These are phyloP conservation scores for Talaromyces thailandensis DNA, from an alignment of 495 filamentous ascomycete species.

Conservation along the genomic window DNA sequence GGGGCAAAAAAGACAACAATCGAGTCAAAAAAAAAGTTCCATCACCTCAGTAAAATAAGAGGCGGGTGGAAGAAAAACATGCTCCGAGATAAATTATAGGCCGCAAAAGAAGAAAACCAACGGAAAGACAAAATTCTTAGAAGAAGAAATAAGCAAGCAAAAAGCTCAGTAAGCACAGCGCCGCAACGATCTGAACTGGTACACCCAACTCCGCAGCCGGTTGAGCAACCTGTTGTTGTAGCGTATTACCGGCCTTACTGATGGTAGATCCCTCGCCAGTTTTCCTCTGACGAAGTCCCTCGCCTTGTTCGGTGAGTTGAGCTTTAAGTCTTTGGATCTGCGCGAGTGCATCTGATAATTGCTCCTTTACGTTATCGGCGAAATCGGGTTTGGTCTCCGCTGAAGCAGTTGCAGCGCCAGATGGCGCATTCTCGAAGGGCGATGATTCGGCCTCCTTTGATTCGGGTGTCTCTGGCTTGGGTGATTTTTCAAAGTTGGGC, in stretches of 20 bases:
- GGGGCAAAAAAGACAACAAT: background rate
- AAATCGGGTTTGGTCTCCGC: conserved; percentile 37
- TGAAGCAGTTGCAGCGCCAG: conserved; percentile 34
- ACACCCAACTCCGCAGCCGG: conserved; percentile 57
- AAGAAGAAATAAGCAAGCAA: conserved; percentile 93
- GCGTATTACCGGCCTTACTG: conserved; percentile 28
- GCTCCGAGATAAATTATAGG: conserved; percentile 1
- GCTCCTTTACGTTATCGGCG: conserved; percentile 40
- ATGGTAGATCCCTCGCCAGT: conserved; percentile 5
- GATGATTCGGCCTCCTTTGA: conserved; percentile 14
- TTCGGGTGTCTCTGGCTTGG: conserved; percentile 28
- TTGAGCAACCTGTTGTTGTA: conserved; percentile 41
- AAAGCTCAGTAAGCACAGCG: conserved; percentile 81
- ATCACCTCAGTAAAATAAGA: background rate
- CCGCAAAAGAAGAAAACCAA: conserved; percentile 13
- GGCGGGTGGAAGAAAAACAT: background rate
- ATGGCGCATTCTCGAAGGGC: conserved; percentile 22
- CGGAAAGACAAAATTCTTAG: conserved; percentile 35
- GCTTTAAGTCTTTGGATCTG: conserved; percentile 62
- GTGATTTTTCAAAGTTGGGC: conserved; percentile 35
- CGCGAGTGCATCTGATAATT: conserved; percentile 68
- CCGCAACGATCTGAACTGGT: conserved; percentile 75
- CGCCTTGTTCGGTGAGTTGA: conserved; percentile 53
- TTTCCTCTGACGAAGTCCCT: conserved; percentile 10
- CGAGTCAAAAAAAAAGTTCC: background rate